phyloP scores from a whole-genome alignment of 1,284 basidiomycete genomes.

The Ganoderma sinense region DNA sequence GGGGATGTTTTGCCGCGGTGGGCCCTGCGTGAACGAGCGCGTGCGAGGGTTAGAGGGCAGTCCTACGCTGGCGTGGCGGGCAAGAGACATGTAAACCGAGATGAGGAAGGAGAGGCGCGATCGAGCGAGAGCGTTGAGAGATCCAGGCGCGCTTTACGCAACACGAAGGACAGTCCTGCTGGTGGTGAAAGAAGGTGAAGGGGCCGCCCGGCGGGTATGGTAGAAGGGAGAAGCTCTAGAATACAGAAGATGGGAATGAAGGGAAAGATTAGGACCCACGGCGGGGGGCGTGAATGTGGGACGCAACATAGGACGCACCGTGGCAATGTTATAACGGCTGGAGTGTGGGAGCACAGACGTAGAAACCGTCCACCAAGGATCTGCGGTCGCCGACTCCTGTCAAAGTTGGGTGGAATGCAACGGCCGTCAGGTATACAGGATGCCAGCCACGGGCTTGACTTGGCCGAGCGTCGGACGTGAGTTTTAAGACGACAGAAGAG shows the following conservation, averaged over 20 bases:
- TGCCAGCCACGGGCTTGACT: neutral
- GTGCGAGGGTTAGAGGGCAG: slow-evolving; percentile 39
- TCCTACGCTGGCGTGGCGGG: slow-evolving; percentile 35
- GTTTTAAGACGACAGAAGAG: slow-evolving; percentile 18
- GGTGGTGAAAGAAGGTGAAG: slow-evolving; percentile 23
- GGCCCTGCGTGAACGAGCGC: slow-evolving; percentile 24
- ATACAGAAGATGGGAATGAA: slow-evolving; percentile 21
- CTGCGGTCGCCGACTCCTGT: slow-evolving; percentile 16
- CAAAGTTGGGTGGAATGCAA: slow-evolving; percentile 3
- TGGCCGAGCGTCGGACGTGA: slow-evolving; percentile 3
- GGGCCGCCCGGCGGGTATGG: slow-evolving; percentile 34
- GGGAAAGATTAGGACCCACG: slow-evolving; percentile 14
- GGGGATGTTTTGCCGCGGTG: slow-evolving; percentile 24
- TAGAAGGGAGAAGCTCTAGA: slow-evolving; percentile 27
- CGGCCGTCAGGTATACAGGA: neutral
- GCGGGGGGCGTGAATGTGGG: slow-evolving; percentile 5
- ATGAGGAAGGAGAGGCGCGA: neutral
- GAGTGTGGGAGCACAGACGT: slow-evolving; percentile 25
- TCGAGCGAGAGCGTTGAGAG: neutral
- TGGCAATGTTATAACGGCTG: slow-evolving; percentile 16
- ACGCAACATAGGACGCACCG: slow-evolving; percentile 12
- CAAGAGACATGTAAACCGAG: slow-evolving; percentile 33
- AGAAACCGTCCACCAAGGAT: slow-evolving; percentile 21
- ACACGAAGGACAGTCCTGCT: slow-evolving; percentile 27
- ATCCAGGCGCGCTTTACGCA: slow-evolving; percentile 15